Evolutionary conservation across 257 asterid genomes (phyloP).

Genomic region (Solanum ossicruentum): DNA sequence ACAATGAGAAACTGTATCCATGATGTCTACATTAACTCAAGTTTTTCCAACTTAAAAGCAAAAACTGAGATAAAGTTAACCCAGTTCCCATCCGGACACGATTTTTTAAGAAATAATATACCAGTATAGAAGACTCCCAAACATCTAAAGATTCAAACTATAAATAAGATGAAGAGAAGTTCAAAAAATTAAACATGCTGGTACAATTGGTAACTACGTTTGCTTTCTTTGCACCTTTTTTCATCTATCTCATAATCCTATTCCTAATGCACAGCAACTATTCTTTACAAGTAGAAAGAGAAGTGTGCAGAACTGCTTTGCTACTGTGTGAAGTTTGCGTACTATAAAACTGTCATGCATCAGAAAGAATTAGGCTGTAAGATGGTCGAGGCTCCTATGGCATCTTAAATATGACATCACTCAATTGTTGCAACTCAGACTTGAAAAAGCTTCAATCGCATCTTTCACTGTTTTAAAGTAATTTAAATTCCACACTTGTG

Average conservation of each 20-base stretch:
- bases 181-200: neutral
- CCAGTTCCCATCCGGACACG: neutral
- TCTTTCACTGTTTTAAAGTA: neutral
- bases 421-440: slow-evolving; percentile 1
- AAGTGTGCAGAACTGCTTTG: neutral
- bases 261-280: neutral
- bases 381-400: neutral
- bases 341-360: neutral
- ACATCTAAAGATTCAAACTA: neutral
- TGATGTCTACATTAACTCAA: neutral
- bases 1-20: neutral
- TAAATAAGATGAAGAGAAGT: neutral
- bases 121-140: neutral
- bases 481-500: neutral
- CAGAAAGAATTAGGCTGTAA: neutral
- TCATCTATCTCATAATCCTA: neutral
- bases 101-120: neutral
- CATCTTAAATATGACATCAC: neutral
- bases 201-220: neutral
- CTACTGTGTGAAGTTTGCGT: neutral
- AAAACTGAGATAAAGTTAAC: neutral
- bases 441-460: neutral
- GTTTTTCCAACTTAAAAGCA: neutral
- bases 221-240: neutral
- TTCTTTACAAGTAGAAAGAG: neutral